phyloP scores from a whole-genome alignment of 1,139 yeast species.

The Candida tetrigidarum region DNA sequence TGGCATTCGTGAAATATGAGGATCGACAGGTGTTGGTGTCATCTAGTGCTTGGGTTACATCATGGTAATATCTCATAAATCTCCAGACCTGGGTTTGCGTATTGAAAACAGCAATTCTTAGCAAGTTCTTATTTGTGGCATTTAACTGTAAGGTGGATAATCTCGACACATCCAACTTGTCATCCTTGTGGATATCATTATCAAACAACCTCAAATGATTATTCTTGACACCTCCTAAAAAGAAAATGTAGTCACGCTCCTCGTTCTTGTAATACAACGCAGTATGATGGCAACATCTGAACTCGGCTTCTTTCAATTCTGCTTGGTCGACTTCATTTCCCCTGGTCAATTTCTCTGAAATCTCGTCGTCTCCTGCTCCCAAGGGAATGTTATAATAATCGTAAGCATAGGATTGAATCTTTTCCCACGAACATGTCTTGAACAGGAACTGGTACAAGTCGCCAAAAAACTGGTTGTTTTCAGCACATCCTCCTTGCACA shows the following conservation, averaged over 20 bases:
- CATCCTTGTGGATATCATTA: constrained; percentile 30
- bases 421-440: constrained; percentile 40
- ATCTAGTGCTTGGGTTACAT: constrained; percentile 29
- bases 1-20: constrained; percentile 30
- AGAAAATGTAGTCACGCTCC: constrained; percentile 41
- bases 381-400: constrained; percentile 37
- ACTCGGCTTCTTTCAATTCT: constrained; percentile 43
- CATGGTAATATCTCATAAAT: constrained; percentile 40
- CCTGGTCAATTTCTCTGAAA: constrained; percentile 22
- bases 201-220: constrained; percentile 42
- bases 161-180: constrained; percentile 42
- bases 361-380: constrained; percentile 36
- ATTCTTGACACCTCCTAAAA: constrained; percentile 46
- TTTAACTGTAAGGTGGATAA: constrained; percentile 35
- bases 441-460: constrained; percentile 41
- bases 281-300: constrained; percentile 48
- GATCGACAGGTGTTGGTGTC: constrained; percentile 27
- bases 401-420: constrained; percentile 36
- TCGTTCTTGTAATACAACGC: constrained; percentile 40
- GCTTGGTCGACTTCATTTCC: constrained; percentile 33
- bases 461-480: constrained; percentile 31
- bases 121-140: constrained; percentile 31
- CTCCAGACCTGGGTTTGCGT: constrained; percentile 50
- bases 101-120: constrained; percentile 42
- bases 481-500: constrained; percentile 49